Evolutionary conservation across 2,329 filamentous ascomycete species (phyloP).

Genomic region (Truncatella angustata): DNA sequence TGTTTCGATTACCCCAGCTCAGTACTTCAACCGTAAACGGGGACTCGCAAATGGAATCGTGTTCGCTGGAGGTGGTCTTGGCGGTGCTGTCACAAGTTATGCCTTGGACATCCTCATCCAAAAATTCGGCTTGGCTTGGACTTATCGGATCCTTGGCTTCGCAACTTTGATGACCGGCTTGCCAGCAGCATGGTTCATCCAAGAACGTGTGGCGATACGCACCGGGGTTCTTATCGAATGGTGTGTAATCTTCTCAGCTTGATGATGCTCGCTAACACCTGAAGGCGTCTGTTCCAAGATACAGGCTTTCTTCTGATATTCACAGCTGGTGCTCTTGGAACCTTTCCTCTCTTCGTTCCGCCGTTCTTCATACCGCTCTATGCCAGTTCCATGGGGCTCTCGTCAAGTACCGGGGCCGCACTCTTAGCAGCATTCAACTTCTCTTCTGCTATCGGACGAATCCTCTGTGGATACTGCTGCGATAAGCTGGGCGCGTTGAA

Average conservation of each 20-base stretch:
- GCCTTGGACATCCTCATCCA: slow-evolving; percentile 46
- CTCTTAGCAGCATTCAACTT: slow-evolving; percentile 62
- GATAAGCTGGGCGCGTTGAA: slow-evolving; percentile 25
- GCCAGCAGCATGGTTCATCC: slow-evolving; percentile 44
- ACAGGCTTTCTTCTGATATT: slow-evolving; percentile 44
- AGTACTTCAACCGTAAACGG: slow-evolving; percentile 53
- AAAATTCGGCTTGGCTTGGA: slow-evolving; percentile 36
- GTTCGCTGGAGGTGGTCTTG: slow-evolving; percentile 53
- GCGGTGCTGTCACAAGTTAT: slow-evolving; percentile 52
- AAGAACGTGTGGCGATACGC: slow-evolving; percentile 36
- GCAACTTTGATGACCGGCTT: slow-evolving; percentile 42
- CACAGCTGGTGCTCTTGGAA: slow-evolving; percentile 43
- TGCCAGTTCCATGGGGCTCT: slow-evolving; percentile 35
- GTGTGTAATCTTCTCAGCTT: no score
- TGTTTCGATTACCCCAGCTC: slow-evolving; percentile 47
- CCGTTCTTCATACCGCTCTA: slow-evolving; percentile 53
- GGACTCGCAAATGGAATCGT: slow-evolving; percentile 56
- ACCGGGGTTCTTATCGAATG: slow-evolving; percentile 39
- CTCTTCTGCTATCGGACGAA: slow-evolving; percentile 55
- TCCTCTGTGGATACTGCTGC: slow-evolving; percentile 47
- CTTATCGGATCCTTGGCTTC: slow-evolving; percentile 41
- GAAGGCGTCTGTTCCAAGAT: slow-evolving; percentile 44
- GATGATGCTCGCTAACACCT: no score
- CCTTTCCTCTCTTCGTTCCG: slow-evolving; percentile 50
- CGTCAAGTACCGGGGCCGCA: slow-evolving; percentile 50